These are phyloP conservation scores for Aspergillus jensenii DNA, from an alignment of 2,329 filamentous ascomycete species.

Conservation along the genomic window DNA sequence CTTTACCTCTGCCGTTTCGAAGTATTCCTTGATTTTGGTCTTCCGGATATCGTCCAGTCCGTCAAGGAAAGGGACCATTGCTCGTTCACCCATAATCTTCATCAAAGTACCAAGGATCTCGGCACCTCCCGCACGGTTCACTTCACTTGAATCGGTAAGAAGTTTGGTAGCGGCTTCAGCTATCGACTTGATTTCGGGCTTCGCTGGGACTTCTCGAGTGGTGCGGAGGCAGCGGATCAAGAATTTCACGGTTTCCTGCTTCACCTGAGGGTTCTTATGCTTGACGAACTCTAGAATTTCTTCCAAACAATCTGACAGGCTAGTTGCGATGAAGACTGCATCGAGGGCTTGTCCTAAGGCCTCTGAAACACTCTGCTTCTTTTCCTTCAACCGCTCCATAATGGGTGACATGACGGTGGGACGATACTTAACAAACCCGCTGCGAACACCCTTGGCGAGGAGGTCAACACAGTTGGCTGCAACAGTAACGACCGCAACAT, in stretches of 20 bases:
- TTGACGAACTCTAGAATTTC: conserved; percentile 81
- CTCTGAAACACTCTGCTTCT: conserved; percentile 86
- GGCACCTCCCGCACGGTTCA: conserved; percentile 81
- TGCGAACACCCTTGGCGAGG: conserved; percentile 80
- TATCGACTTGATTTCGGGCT: conserved; percentile 78
- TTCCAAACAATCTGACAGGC: conserved; percentile 81
- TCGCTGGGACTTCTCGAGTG: conserved; percentile 78
- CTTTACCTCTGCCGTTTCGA: conserved; percentile 77
- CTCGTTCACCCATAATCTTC: conserved; percentile 97
- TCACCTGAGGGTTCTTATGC: conserved; percentile 97
- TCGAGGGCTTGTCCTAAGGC: conserved; percentile 85
- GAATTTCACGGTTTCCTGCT: conserved; percentile 92
- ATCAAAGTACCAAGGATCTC: conserved; percentile 92
- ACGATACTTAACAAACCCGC: conserved; percentile 76
- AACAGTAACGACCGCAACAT: conserved; percentile 88
- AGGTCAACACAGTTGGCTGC: conserved; percentile 91
- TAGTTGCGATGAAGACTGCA: conserved; percentile 64
- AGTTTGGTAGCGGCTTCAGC: conserved; percentile 89
- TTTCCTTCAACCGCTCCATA: conserved; percentile 95
- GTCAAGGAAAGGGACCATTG: conserved; percentile 90
- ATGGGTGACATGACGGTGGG: conserved; percentile 80
- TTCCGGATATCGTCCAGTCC: conserved; percentile 94
- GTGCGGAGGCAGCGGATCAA: conserved; percentile 83
- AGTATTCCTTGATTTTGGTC: conserved; percentile 91
- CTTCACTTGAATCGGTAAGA: conserved; percentile 83